Base-by-base conservation (phyloP, 495 filamentous ascomycete genomes). In the Jackrogersella multiformis region DNA sequence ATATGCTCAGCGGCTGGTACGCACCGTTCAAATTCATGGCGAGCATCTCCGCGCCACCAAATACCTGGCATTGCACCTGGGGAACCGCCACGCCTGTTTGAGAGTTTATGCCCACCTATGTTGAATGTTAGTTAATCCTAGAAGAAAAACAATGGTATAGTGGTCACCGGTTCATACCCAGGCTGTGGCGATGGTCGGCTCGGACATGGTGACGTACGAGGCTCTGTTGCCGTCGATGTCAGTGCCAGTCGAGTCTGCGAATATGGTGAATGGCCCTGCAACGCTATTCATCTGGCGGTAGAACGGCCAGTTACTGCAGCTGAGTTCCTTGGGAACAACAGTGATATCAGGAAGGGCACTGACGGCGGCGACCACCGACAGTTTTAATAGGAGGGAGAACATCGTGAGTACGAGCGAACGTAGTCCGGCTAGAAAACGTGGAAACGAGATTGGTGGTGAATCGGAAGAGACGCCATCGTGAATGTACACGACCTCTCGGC, bases 221-320 rank as follows among this genome's bases (percentile, higher is more conserved):
- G 44, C 68, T 42, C 28, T 70, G 58, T 69, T 60, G 23, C 60
- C 60, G 54, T 69, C 66, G 16, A 69, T 55, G 12, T 52, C 56
- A 1, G 48, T 65, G 18, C 61, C 67, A n/a, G 68, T 62, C 5
- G 68, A 70, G 45, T 66, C 61, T 21, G 68, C 68, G 34, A 70
- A 70, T 32, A 70, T 24, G 32, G 5, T 44, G 23, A 57, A 66
- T 1, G 68, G 68, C 0, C 68, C 68, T 0, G 68, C 68, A 28
- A 70, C 68, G 32, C 68, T 65, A 9, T 36, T 30, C 3, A 21
- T 20, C 32, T 70, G 68, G 0, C 57, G 68, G 44, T 28, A 70
- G 62, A 70, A 70, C 1, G 68, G 68, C 57, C 56, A 70, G 56
- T 70, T 70, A 57, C 68, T 70, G 32, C 68, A 70, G 12, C 28